Evolutionary conservation across 2,329 filamentous ascomycete species (phyloP).

Genomic region (Trichophyton verrucosum): DNA sequence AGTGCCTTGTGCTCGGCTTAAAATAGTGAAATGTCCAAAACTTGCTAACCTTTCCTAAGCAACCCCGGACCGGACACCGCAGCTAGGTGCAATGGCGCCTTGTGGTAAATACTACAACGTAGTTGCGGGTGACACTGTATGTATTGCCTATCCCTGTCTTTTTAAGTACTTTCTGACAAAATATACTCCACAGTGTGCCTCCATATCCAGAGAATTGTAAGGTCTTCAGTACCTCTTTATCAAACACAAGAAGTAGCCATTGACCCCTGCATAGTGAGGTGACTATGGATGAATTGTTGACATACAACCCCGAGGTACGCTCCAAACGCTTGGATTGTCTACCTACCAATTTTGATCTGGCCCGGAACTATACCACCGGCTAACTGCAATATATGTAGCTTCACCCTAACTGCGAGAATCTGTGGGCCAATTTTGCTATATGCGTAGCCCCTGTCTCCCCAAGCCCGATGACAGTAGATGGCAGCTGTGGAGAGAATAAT

Average conservation of each 20-base stretch:
- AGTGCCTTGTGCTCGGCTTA: no score
- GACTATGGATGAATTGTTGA: slow-evolving; percentile 6
- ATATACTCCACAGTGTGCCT: slow-evolving; percentile 9
- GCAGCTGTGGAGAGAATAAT: slow-evolving; percentile 7
- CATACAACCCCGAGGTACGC: slow-evolving; percentile 11
- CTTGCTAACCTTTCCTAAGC: slow-evolving; percentile 5
- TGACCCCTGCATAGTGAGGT: background rate
- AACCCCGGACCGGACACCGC: slow-evolving; percentile 9
- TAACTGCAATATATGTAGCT: slow-evolving; percentile 6
- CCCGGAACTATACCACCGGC: no score
- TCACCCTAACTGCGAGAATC: slow-evolving; percentile 10
- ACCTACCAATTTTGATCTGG: background rate
- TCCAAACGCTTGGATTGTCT: background rate
- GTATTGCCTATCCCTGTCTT: background rate
- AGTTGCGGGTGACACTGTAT: slow-evolving; percentile 12
- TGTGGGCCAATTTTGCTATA: slow-evolving; percentile 13
- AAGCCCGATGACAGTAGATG: slow-evolving; percentile 4
- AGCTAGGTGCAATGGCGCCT: slow-evolving; percentile 10
- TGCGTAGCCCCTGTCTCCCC: slow-evolving; percentile 11
- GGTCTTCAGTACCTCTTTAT: background rate
- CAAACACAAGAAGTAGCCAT: background rate
- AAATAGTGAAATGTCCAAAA: no score
- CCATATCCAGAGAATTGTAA: slow-evolving; percentile 11
- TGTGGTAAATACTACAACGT: slow-evolving; percentile 13
- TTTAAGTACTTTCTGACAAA: slow-evolving; percentile 1